These are phyloP conservation scores for Taphrina flavorubra DNA, from an alignment of 1,139 yeast species.

Conservation along the genomic window DNA sequence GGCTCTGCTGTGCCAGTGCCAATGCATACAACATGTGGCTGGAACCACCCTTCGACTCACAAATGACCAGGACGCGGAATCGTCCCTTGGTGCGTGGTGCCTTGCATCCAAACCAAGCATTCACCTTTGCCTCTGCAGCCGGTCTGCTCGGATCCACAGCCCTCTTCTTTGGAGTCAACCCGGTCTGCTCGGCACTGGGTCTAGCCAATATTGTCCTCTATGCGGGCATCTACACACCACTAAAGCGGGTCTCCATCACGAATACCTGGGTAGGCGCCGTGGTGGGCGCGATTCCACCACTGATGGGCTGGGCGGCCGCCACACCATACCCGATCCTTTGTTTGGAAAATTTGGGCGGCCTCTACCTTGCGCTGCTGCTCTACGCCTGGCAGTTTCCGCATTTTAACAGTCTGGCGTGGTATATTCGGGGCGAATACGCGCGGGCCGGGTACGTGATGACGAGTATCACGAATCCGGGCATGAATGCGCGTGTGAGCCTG, in stretches of 20 bases:
- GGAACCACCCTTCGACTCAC: conserved; percentile 85
- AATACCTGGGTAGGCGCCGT: conserved; percentile 99
- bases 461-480: conserved; percentile 86
- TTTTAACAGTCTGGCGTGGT: conserved; percentile 88
- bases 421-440: conserved; percentile 83
- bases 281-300: conserved; percentile 97
- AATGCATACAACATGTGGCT: conserved; percentile 97
- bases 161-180: conserved; percentile 78
- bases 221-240: conserved; percentile 87
- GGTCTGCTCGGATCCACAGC: conserved; percentile 75
- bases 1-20: conserved; percentile 89
- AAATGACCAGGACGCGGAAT: conserved; percentile 85
- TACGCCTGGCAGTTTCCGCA: conserved; percentile 99
- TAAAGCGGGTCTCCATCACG: conserved; percentile 79
- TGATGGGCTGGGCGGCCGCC: conserved; percentile 98
- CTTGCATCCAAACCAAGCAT: conserved; percentile 77
- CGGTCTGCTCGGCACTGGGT: conserved; percentile 68
- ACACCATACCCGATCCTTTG: conserved; percentile 32
- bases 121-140: conserved; percentile 71
- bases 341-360: conserved; percentile 49
- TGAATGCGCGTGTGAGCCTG: conserved; percentile 91
- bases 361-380: conserved; percentile 76
- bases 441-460: conserved; percentile 96
- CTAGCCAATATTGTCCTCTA: conserved; percentile 77
- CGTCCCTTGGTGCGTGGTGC: conserved; percentile 91